Conservation (phyloP, 306 rosid species). For the Quillaja saponaria region DNA sequence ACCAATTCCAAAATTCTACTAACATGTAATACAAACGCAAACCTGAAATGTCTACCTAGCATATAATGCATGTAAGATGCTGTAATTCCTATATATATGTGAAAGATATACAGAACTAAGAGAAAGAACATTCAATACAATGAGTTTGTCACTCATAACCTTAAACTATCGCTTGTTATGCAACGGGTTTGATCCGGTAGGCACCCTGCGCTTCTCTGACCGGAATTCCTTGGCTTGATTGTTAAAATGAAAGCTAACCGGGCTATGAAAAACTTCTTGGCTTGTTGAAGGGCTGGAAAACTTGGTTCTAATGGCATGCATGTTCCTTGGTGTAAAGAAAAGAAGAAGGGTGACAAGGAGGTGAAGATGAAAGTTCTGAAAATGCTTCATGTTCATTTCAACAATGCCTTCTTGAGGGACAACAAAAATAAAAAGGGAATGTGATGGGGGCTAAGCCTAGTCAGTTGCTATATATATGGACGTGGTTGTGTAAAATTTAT, state of each 20-base stretch:
- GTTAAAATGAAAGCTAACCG: slow-evolving; percentile 30
- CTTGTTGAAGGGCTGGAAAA: slow-evolving; percentile 48
- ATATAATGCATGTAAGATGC: slow-evolving; percentile 11
- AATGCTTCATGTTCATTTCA: slow-evolving; percentile 50
- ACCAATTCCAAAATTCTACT: slow-evolving; percentile 26
- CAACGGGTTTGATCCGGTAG: slow-evolving; percentile 93
- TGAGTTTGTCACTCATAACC: slow-evolving; percentile 26
- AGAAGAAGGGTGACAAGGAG: slow-evolving; percentile 38
- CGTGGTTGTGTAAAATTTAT: slow-evolving; percentile 24
- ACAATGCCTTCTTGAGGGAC: slow-evolving; percentile 18
- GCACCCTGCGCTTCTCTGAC: slow-evolving; percentile 73
- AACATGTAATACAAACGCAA: slow-evolving; percentile 23
- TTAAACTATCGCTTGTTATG: slow-evolving; percentile 79
- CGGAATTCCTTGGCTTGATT: slow-evolving; percentile 36
- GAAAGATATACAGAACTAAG: slow-evolving; percentile 21
- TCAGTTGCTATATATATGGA: slow-evolving; percentile 36
- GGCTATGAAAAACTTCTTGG: slow-evolving; percentile 43
- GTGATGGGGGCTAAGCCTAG: slow-evolving; percentile 18
- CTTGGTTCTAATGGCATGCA: slow-evolving; percentile 37
- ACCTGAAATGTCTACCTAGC: slow-evolving; percentile 26
- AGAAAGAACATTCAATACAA: slow-evolving; percentile 24
- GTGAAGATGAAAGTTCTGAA: slow-evolving; percentile 42
- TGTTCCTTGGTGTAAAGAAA: slow-evolving; percentile 42
- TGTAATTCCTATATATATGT: slow-evolving; percentile 27
- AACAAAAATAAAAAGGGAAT: slow-evolving; percentile 15